phyloP scores from a whole-genome alignment of 768 basidiomycete genomes.

The Leccinum olivaceopallidum region DNA sequence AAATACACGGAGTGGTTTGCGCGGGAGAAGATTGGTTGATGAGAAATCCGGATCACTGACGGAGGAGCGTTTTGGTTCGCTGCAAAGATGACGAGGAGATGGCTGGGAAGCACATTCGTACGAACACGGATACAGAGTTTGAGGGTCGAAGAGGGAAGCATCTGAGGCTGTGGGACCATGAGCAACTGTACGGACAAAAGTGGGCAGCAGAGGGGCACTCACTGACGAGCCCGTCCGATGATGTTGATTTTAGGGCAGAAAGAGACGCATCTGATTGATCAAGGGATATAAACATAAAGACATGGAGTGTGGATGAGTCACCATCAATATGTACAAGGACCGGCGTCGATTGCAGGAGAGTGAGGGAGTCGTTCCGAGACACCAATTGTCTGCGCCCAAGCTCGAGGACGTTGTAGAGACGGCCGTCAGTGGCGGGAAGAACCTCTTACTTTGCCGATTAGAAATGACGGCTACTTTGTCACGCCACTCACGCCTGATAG shows the following conservation, averaged over 20 bases:
- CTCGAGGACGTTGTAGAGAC: conserved; percentile 49
- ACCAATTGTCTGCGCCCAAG: conserved; percentile 52
- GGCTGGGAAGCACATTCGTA: conserved; percentile 40
- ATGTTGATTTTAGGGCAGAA: conserved; percentile 37
- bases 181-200: conserved; percentile 12
- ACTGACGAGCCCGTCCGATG: conserved; percentile 54
- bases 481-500: too few species aligned
- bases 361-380: conserved; percentile 35
- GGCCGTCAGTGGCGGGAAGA: conserved; percentile 27
- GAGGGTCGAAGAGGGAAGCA: conserved; percentile 46
- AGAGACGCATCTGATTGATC: conserved; percentile 34
- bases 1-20: conserved; percentile 42
- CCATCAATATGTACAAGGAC: conserved; percentile 49
- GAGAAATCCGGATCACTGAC: conserved; percentile 28
- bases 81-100: conserved; percentile 42
- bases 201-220: conserved; percentile 26
- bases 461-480: too few species aligned
- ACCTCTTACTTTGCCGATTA: too few species aligned
- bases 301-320: conserved; percentile 48
- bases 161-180: conserved; percentile 40
- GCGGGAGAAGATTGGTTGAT: conserved; percentile 44
- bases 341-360: conserved; percentile 51
- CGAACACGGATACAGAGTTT: conserved; percentile 56
- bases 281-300: conserved; percentile 51
- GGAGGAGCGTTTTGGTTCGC: conserved; percentile 19